Evolutionary conservation across 768 basidiomycete genomes (phyloP).

Genomic region (Termitomyces sp.): DNA sequence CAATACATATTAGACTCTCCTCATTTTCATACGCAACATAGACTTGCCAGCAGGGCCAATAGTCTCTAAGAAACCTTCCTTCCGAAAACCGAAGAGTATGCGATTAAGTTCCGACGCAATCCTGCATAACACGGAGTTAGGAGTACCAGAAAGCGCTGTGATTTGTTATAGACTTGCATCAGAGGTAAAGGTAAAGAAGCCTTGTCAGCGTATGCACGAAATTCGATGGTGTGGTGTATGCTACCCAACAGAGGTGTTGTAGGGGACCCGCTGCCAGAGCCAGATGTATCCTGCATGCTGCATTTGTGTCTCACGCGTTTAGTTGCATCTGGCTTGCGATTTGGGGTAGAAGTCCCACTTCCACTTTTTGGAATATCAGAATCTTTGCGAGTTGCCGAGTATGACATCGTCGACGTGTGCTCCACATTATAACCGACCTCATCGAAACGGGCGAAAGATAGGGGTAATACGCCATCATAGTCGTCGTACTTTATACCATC

Average conservation of each 20-base stretch:
- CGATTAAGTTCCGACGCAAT: slow-evolving; percentile 79
- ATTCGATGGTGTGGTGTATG: slow-evolving; percentile 51
- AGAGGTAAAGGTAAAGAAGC: slow-evolving; percentile 78
- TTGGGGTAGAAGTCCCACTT: slow-evolving; percentile 32
- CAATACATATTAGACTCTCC: neutral
- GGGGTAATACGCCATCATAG: slow-evolving; percentile 60
- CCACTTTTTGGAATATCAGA: slow-evolving; percentile 20
- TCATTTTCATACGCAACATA: neutral
- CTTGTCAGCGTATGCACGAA: slow-evolving; percentile 49
- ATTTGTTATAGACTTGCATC: slow-evolving; percentile 40
- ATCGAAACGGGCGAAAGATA: slow-evolving; percentile 46
- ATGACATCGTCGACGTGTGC: slow-evolving; percentile 26
- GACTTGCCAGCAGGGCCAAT: slow-evolving; percentile 79
- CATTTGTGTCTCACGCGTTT: slow-evolving; percentile 69
- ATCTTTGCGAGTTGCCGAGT: slow-evolving; percentile 33
- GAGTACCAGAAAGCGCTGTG: neutral
- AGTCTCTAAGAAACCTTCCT: slow-evolving; percentile 79
- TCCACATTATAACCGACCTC: slow-evolving; percentile 34
- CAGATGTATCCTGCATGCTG: slow-evolving; percentile 50
- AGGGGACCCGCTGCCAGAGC: slow-evolving; percentile 22
- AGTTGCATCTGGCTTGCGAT: slow-evolving; percentile 41
- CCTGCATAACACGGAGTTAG: slow-evolving; percentile 24
- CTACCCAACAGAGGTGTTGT: slow-evolving; percentile 61
- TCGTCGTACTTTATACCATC: slow-evolving; percentile 70
- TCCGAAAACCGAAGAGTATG: slow-evolving; percentile 64